Base-by-base conservation (phyloP, 257 asterid species). In the Eustoma russellianum region DNA sequence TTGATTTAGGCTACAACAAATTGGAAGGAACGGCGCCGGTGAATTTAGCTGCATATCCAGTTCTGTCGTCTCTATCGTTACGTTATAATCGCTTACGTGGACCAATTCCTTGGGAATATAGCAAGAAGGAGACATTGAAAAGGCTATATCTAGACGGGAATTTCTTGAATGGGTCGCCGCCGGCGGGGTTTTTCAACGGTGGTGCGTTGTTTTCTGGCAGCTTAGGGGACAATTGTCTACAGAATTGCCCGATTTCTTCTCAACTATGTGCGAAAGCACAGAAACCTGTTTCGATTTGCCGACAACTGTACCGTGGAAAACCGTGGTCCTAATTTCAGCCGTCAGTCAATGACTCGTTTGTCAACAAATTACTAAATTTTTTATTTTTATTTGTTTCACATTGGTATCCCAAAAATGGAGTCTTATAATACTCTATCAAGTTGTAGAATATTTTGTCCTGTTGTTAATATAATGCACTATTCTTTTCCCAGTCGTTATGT, bases 61-160 rank as follows among this genome's bases (percentile, higher is more conserved):
- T 54, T 6, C 65, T 90, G 4, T 74, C 91, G 33, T 86, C 97
- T 2, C 63, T 90, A 52, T 46, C 83, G 13, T 13, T 90, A 57
- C 74, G 96, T 33, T 72, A 81, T 79, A 90, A 90, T 76, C 56
- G 67, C 11, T 69, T 90, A 8, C 83, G 87, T 0, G 97, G 97
- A 0, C 91, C 88, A 17, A 86, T 86, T 55, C 96, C 97, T 6
- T 17, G 55, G 74, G 75, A 73, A 70, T 90, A 74, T 67, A 62
- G 86, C 68, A 78, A 53, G 53, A 82, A 76, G 59, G 76, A 69
- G 8, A 62, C 84, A 1, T 16, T 86, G 50, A 76, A 68, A 57
- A 60, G 97, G 46, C 56, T 90, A 69, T 90, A 63, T 43, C 80
- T 90, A 2, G 94, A 90, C 59, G 97, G 97, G 9, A 90, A 90